Base-by-base conservation (phyloP, 179 eudicot species). In the Sideroxylon spinosum region DNA sequence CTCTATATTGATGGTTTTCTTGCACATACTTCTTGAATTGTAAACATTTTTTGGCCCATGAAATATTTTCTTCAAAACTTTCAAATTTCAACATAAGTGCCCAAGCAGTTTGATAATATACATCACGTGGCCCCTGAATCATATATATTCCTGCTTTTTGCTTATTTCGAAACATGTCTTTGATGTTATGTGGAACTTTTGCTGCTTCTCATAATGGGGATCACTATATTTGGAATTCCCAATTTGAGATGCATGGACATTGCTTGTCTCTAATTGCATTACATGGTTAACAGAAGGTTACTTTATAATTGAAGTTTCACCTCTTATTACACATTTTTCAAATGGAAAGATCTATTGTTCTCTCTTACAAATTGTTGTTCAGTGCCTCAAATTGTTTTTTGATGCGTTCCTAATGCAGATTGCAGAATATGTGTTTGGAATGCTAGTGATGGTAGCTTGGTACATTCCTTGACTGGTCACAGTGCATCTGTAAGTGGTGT, bases 371-470 rank as follows among this genome's bases (percentile, higher is more conserved):
- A 52, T 46, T 77, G 23, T 37, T 57, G 9, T 62, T 37, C 44
- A 3, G 44, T 37, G 44, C 44, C 44, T 37, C 44, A 37, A 37
- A 37, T 37, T 37, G 44, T 37, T 37, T 37, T 37, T 37, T 70
- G 46, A 10, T 61, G 73, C 7, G 23, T 65, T 63, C 61, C 70
- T 75, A 29, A 37, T 84, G 81, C 91, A 95, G 98, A 95, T 90
- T 89, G 93, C 93, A 87, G 98, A 89, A 95, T 95, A 60, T 95
- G 98, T 74, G 98, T 95, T 55, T 95, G 98, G 98, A 95, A 95
- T 93, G 98, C 98, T 86, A 88, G 89, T 88, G 97, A 95, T 89
- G 97, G 98, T 81, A 93, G 97, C 86, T 93, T 95, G 88, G 97
- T 95, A 75, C 97, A 95, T 88, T 95, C 92, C 78, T 87, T 95